Evolutionary conservation across 1,139 yeast genomes (phyloP).

Genomic region (Debaryomyces fabryi): DNA sequence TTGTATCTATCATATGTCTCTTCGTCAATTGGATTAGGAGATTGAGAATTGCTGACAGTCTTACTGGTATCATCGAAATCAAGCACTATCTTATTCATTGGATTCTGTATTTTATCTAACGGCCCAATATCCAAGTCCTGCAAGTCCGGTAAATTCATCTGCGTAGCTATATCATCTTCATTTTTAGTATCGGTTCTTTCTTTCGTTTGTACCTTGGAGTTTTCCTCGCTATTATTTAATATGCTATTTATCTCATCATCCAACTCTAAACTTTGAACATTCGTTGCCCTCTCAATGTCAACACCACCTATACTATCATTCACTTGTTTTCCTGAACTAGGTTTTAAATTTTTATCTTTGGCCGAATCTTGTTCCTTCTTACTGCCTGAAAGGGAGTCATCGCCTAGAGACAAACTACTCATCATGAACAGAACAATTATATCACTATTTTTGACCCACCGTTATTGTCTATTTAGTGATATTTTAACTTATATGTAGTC

Average conservation of each 20-base stretch:
- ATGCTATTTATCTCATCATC: conserved; percentile 13
- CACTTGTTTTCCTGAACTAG: conserved; percentile 5
- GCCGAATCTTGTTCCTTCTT: conserved; percentile 7
- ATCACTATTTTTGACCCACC: conserved; percentile 3
- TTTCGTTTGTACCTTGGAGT: background rate
- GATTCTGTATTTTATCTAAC: conserved; percentile 14
- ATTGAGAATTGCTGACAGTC: conserved; percentile 21
- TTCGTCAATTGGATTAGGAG: conserved; percentile 15
- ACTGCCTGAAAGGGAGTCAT: conserved; percentile 10
- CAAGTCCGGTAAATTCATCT: conserved; percentile 7
- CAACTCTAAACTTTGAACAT: conserved; percentile 8
- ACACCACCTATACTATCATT: background rate
- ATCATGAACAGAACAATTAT: conserved; percentile 10
- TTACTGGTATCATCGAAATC: conserved; percentile 15
- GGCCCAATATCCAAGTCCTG: conserved; percentile 16
- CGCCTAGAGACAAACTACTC: conserved; percentile 16
- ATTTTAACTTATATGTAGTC: background rate
- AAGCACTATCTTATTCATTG: conserved; percentile 8
- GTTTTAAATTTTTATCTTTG: conserved; percentile 3
- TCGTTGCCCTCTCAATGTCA: conserved; percentile 1
- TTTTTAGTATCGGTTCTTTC: background rate
- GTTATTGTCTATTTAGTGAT: background rate
- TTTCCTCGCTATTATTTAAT: conserved; percentile 8
- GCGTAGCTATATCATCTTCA: conserved; percentile 2
- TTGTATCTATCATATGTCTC: background rate